Evolutionary conservation across 208 protist species (phyloP).

Genomic region (Trypanosoma vivax): DNA sequence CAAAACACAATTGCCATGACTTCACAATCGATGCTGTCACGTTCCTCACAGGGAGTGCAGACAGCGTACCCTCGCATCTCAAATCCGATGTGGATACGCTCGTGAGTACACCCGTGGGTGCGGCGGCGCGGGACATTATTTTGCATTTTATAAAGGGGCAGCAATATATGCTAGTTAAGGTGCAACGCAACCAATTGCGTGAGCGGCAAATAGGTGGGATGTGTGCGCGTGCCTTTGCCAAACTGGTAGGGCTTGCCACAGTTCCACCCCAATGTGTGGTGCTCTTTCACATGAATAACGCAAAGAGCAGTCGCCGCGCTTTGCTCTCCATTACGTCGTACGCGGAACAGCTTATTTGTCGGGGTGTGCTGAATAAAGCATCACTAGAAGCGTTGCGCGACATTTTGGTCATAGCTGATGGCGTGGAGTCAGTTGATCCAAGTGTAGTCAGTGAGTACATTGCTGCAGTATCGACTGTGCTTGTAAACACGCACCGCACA

Average conservation of each 20-base stretch:
- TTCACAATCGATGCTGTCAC: slow-evolving; percentile 63
- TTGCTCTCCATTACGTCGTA: slow-evolving; percentile 41
- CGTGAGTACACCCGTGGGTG: slow-evolving; percentile 35
- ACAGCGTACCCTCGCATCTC: slow-evolving; percentile 32
- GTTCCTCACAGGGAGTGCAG: slow-evolving; percentile 47
- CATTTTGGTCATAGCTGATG: slow-evolving; percentile 17
- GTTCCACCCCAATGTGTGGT: slow-evolving; percentile 44
- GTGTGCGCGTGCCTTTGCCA: slow-evolving; percentile 23
- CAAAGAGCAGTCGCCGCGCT: neutral
- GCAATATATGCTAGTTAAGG: slow-evolving; percentile 32
- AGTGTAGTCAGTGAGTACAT: slow-evolving; percentile 32
- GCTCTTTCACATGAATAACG: slow-evolving; percentile 45
- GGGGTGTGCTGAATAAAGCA: slow-evolving; percentile 17
- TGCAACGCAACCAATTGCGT: slow-evolving; percentile 20
- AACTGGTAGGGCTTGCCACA: slow-evolving; percentile 29
- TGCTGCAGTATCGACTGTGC: slow-evolving; percentile 30
- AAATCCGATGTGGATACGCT: slow-evolving; percentile 38
- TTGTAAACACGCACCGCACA: slow-evolving; percentile 31
- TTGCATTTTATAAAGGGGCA: slow-evolving; percentile 34
- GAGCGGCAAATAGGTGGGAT: slow-evolving; percentile 40
- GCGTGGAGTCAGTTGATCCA: slow-evolving; percentile 29
- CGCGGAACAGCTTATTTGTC: slow-evolving; percentile 26
- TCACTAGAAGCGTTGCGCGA: neutral
- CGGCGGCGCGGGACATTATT: slow-evolving; percentile 31
- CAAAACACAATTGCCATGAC: slow-evolving; percentile 92